Conservation (phyloP, 192 early-diverging fungal genomes). For the Coemansia sp. region DNA sequence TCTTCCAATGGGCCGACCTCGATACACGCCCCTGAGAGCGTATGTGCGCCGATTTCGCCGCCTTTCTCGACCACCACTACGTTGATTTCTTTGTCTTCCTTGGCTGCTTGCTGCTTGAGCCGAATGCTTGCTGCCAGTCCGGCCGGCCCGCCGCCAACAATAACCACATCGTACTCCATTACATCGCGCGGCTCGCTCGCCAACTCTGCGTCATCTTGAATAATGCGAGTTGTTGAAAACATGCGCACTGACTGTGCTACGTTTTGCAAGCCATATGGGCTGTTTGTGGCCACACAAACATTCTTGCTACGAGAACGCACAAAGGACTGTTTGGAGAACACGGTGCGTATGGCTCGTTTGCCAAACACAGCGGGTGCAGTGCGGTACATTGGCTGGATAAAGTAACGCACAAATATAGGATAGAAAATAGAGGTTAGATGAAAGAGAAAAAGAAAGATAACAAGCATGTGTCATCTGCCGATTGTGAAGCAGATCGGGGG, state of each 20-base stretch:
- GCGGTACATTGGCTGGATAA: neutral
- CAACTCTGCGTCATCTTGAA: neutral
- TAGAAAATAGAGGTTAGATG: neutral
- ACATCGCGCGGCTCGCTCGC: slow-evolving; percentile 60
- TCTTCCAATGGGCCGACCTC: slow-evolving; percentile 91
- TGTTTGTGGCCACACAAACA: neutral
- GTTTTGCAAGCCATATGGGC: neutral
- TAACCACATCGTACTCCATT: slow-evolving; percentile 94
- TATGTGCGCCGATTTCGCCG: slow-evolving; percentile 92
- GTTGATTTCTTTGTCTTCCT: slow-evolving; percentile 77
- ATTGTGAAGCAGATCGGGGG: too few relatives aligned
- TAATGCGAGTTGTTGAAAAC: neutral
- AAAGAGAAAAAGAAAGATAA: neutral
- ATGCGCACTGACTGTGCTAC: neutral
- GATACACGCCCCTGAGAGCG: slow-evolving; percentile 90
- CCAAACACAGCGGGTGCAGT: neutral
- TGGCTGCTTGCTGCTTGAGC: slow-evolving; percentile 84
- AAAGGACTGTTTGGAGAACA: too few relatives aligned
- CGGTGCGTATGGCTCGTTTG: neutral
- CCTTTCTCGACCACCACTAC: slow-evolving; percentile 96
- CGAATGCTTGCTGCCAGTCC: slow-evolving; percentile 95
- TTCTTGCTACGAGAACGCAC: too few relatives aligned
- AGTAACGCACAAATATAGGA: neutral
- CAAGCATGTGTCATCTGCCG: too few relatives aligned
- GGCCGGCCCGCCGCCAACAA: slow-evolving; percentile 93